Conservation (phyloP, 148 eudicot species). For the Amaranthus hypochondriacus region DNA sequence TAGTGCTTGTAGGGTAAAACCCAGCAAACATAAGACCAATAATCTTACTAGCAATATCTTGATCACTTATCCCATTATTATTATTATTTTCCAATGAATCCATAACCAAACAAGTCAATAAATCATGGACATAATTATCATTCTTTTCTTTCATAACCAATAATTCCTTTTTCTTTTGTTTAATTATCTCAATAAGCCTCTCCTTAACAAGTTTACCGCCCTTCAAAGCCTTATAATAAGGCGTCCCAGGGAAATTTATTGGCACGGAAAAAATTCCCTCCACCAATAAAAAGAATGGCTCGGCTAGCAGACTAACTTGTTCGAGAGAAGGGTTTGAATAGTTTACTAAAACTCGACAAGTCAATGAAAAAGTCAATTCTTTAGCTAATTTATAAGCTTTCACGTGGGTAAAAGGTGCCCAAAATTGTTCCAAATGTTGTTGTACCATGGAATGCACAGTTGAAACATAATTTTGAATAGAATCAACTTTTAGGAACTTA, state of each 20-base stretch:
- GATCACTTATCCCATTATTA: constrained; percentile 25
- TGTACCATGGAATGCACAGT: neutral
- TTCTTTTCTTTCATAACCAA: neutral
- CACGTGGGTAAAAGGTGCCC: constrained; percentile 8
- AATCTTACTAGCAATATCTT: constrained; percentile 30
- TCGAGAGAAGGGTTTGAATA: neutral
- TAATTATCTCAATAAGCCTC: constrained; percentile 5
- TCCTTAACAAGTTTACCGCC: constrained; percentile 10
- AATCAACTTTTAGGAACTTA: constrained; percentile 1
- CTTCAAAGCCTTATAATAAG: constrained; percentile 18
- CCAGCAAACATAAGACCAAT: constrained; percentile 29
- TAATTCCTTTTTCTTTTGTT: constrained; percentile 14
- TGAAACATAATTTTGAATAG: neutral
- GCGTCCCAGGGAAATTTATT: constrained; percentile 16
- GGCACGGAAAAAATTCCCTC: constrained; percentile 14
- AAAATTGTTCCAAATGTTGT: constrained; percentile 4
- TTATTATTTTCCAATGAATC: neutral
- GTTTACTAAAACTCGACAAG: constrained; percentile 10
- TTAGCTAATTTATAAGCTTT: constrained; percentile 15
- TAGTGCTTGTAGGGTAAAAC: constrained; percentile 22
- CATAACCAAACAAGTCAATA: constrained; percentile 8
- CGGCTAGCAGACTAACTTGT: constrained; percentile 3
- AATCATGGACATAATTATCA: neutral
- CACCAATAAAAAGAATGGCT: constrained; percentile 1
- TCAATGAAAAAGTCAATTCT: constrained; percentile 19